phyloP scores from a whole-genome alignment of 129 eudicot genomes.

The Flaveria robusta region DNA sequence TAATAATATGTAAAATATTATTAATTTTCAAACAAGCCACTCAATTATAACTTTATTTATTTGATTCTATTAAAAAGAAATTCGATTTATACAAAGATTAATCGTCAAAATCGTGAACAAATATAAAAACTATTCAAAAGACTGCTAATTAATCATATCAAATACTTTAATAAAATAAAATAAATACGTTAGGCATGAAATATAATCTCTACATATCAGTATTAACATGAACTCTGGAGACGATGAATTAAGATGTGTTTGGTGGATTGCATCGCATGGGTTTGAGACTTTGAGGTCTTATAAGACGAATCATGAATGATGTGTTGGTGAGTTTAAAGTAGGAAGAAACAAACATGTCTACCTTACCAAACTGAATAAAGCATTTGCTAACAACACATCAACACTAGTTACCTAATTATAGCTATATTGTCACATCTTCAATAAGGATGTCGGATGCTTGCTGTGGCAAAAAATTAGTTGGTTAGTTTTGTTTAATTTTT shows the following conservation, averaged over 20 bases:
- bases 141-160: not conserved
- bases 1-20: not conserved
- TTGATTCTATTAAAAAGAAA: too few relatives aligned
- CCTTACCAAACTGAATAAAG: not conserved
- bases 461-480: too few relatives aligned
- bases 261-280: not conserved
- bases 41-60: not conserved
- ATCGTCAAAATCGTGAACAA: too few relatives aligned
- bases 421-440: not conserved
- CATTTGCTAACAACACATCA: not conserved
- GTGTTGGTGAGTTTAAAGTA: constrained; percentile 1
- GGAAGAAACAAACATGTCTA: not conserved
- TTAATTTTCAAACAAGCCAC: not conserved
- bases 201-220: not conserved
- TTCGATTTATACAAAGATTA: too few relatives aligned
- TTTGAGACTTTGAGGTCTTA: not conserved
- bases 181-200: not conserved
- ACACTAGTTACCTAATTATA: not conserved
- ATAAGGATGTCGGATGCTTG: not conserved
- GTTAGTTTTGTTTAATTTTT: not conserved
- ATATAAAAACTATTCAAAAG: not conserved
- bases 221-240: not conserved
- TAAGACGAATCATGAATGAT: constrained; percentile 2
- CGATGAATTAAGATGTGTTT: not conserved
- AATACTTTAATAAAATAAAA: not conserved